Evolutionary conservation across 495 filamentous ascomycete genomes (phyloP), one percentile per base, ranked within the genome.

Genomic region (Aspergillus avenaceus): DNA sequence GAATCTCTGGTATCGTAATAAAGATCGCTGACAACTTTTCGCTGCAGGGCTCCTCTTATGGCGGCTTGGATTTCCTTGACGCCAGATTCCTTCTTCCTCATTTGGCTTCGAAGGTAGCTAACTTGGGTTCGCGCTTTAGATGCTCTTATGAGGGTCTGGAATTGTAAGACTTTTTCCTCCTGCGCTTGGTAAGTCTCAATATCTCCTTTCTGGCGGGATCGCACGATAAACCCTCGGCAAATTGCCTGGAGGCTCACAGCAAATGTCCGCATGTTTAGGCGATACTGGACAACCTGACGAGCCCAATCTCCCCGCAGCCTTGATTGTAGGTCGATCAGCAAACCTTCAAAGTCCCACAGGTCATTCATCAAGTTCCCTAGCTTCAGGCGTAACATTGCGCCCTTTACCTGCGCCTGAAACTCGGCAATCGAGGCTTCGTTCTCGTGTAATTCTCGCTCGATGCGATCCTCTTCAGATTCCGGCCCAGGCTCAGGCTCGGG

Each of bases 391-490:
- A 88, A 53, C 47, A 92, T 65, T 8, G 90, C 88, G 13, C 92
- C 95, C 51, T 87, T 79, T n/a, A 89, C 81, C 60, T 96, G 89
- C 18, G 87, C 79, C 61, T 99, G 95, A 19, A 99, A 76, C 47
- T 97, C 91, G 8, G 80, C 41, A 31, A 97, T 83, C 1, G 75
- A 71, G 1, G 60, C 62, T 60, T 91, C 88, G 36, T 86, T 83
- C 57, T 93, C 90, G 40, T 78, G 75, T 5, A 97, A 67, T 62
- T 97, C 89, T 38, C 92, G 78, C 47, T 92, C 80, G 41, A 96
- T 88, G 29, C 91, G 78, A 52, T 96, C 90, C 54, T 97, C 87
- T 59, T 96, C 91, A 1, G 86, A 86, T 63, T 96, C 91, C 23
- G 34, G 34, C 34, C 84, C 80, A 0, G 88, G 88, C 59, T 90